Percentiles rank a stretch among this genome's conserved stretches.
Conservation (phyloP, 2,329 filamentous ascomycete genomes). For the Sclerotiophoma versabilis region DNA sequence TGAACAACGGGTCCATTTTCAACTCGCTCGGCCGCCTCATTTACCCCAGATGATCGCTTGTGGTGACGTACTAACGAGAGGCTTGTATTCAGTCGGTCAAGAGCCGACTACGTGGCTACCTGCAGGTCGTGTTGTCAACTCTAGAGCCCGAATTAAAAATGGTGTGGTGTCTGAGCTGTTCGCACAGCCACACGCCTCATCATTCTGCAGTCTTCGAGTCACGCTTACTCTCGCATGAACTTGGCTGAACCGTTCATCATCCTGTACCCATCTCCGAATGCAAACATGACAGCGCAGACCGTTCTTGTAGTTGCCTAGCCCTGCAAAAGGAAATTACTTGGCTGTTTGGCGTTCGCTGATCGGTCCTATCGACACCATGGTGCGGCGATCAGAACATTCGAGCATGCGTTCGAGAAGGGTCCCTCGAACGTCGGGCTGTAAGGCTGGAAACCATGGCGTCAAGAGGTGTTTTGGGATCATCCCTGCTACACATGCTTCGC, state of each 20-base stretch:
- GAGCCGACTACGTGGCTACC: conserved; percentile 34
- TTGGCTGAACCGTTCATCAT: conserved; percentile 30
- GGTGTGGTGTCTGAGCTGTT: conserved; percentile 32
- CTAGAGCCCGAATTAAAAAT: background rate
- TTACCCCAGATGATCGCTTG: conserved; percentile 30
- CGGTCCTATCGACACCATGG: conserved; percentile 28
- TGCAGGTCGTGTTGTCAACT: conserved; percentile 35
- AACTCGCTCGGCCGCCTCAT: conserved; percentile 29
- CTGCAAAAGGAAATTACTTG: conserved; percentile 23
- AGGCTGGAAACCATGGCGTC: conserved; percentile 22
- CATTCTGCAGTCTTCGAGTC: conserved; percentile 13
- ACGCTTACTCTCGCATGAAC: conserved; percentile 31
- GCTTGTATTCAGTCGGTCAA: conserved; percentile 34
- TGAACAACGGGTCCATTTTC: conserved; percentile 30
- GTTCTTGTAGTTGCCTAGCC: conserved; percentile 15
- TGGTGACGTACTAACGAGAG: conserved; percentile 40
- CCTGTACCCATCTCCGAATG: conserved; percentile 25
- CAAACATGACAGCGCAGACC: conserved; percentile 22
- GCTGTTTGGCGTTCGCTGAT: conserved; percentile 18
- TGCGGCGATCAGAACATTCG: conserved; percentile 19
- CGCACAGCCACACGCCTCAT: conserved; percentile 29
- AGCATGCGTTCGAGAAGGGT: conserved; percentile 16
- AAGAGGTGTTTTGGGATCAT: conserved; percentile 2
- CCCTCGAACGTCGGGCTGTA: conserved; percentile 20
- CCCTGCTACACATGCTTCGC: conserved; percentile 13